Base-by-base conservation (phyloP, 2,329 filamentous ascomycete species). In the Ophiostoma novo-ulmi region DNA sequence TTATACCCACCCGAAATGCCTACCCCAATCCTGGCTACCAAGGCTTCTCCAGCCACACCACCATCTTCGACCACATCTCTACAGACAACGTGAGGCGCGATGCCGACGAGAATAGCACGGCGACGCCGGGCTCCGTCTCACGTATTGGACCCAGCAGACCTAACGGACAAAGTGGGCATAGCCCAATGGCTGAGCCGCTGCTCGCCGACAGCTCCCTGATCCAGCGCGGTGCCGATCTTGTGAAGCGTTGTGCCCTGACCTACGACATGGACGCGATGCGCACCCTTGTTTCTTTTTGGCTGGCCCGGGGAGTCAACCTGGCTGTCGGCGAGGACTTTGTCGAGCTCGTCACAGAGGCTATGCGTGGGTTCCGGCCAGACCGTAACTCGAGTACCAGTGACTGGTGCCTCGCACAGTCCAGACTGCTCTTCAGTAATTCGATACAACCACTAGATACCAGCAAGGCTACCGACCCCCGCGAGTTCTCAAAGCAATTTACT, bases 11-110 rank as follows among this genome's bases (percentile, higher is more conserved):
- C 13, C 65, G 65, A 6, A 67, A 39, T 17, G 36, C 65, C 36
- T 67, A 67, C 26, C 65, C 65, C 1, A 67, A 67, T 22, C 65
- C 65, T 14, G 65, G 65, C 65, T 67, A 44, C n/a, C 65, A 67
- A 22, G 65, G 65, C 65, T 67, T 67, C 65, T 67, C 65, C 1
- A 67, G 65, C 39, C 65, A 67, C 39, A 67, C 65, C 6, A 67
- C 65, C 38, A 67, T 67, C 26, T 67, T 67, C 65, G n/a, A 44
- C 38, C 38, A 67, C 38, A 41, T 67, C 13, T 48, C 65, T 6
- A 44, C 38, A 31, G 65, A 67, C 65, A 67, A 44, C 26, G 22
- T 41, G 39, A 14, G 65, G 17, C 38, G 36, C 65, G 65, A 67
- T 35, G 39, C 14, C 11, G 36, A 44, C 1, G 39, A 44, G 5